phyloP scores from a whole-genome alignment of 176 grass and related monocot genomes.

The Aegilops bicornis region DNA sequence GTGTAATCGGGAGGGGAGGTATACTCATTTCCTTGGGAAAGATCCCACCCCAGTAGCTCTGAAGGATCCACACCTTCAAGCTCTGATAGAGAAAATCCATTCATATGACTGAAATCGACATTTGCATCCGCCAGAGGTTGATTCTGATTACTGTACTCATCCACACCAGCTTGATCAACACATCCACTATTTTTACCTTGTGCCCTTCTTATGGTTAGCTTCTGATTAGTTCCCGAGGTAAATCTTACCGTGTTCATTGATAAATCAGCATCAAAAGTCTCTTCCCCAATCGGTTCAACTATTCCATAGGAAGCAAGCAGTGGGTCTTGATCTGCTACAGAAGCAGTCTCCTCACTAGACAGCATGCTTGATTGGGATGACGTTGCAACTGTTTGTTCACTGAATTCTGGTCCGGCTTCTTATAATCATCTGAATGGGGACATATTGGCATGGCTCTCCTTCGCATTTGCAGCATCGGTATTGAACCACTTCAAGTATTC shows the following conservation, averaged over 20 bases:
- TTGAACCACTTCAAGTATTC: conserved; percentile 62
- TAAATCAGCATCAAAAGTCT: conserved; percentile 42
- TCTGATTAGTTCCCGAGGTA: conserved; percentile 49
- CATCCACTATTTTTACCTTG: conserved; percentile 44
- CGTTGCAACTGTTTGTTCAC: conserved; percentile 58
- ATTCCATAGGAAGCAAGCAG: conserved; percentile 51
- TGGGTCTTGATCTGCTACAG: conserved; percentile 47
- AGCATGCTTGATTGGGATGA: conserved; percentile 42
- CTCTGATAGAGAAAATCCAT: conserved; percentile 38
- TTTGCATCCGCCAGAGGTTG: conserved; percentile 34
- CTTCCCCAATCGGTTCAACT: conserved; percentile 36
- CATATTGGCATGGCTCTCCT: conserved; percentile 72
- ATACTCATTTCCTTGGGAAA: conserved; percentile 48
- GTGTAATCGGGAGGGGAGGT: conserved; percentile 12
- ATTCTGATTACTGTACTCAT: conserved; percentile 35
- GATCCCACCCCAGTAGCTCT: conserved; percentile 50
- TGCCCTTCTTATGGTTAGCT: conserved; percentile 79
- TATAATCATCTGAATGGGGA: conserved; percentile 59
- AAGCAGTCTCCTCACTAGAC: conserved; percentile 36
- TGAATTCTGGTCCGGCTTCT: conserved; percentile 61
- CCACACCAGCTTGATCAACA: conserved; percentile 24
- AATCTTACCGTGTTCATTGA: conserved; percentile 36
- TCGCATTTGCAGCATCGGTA: conserved; percentile 90
- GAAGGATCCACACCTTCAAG: conserved; percentile 45
- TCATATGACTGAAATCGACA: conserved; percentile 27